Evolutionary conservation across 371 early-diverging fungal species (phyloP).

Genomic region (Rhizomucor pusillus): DNA sequence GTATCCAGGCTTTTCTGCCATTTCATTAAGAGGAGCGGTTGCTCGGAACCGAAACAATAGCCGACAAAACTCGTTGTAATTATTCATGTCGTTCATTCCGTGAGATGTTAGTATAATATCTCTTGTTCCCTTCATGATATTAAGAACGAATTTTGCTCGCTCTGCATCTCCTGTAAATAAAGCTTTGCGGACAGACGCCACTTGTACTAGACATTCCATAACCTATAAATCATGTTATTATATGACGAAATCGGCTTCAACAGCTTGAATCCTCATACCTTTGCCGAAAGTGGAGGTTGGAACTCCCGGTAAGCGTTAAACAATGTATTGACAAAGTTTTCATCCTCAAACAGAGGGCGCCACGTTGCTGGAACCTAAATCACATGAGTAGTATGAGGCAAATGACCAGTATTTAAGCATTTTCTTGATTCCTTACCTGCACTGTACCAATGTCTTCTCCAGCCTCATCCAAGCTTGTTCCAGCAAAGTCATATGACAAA

Average conservation of each 20-base stretch:
- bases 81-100: slow-evolving; percentile 71
- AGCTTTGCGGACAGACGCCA: slow-evolving; percentile 82
- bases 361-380: slow-evolving; percentile 69
- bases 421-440: slow-evolving; percentile 54
- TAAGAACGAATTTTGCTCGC: slow-evolving; percentile 64
- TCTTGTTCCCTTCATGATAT: slow-evolving; percentile 69
- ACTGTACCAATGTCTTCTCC: slow-evolving; percentile 80
- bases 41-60: slow-evolving; percentile 80
- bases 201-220: slow-evolving; percentile 79
- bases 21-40: slow-evolving; percentile 76
- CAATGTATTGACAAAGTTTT: slow-evolving; percentile 66
- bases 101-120: slow-evolving; percentile 62
- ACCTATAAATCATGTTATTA: slow-evolving; percentile 40
- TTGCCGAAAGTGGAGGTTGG: slow-evolving; percentile 48
- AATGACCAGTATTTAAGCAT: neutral
- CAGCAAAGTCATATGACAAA: slow-evolving; percentile 85
- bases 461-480: slow-evolving; percentile 82
- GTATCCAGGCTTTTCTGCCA: slow-evolving; percentile 68
- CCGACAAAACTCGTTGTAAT: slow-evolving; percentile 85
- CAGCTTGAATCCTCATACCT: slow-evolving; percentile 15
- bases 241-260: too few species aligned
- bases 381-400: slow-evolving; percentile 1
- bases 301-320: slow-evolving; percentile 69
- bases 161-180: slow-evolving; percentile 74
- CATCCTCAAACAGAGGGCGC: slow-evolving; percentile 70